Conservation (phyloP, 139 green algal genomes). For the Picochlorum sp. region DNA sequence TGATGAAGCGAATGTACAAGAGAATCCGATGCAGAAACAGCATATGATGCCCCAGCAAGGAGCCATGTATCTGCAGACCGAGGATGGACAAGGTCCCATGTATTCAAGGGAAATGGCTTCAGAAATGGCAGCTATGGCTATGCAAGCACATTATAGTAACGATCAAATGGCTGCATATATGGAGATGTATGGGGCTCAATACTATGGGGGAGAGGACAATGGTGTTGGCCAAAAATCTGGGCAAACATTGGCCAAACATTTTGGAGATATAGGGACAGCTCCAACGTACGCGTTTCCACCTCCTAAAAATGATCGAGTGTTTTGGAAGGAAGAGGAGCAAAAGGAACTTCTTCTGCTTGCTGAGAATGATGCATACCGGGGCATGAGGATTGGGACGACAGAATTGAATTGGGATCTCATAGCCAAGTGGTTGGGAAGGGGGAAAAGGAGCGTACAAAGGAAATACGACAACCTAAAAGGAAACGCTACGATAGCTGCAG, state of each 20-base stretch:
- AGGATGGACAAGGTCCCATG: neutral
- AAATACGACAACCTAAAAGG: constrained; percentile 34
- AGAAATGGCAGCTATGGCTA: neutral
- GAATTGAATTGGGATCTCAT: constrained; percentile 28
- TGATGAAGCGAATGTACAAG: too few species aligned
- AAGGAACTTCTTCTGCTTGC: constrained; percentile 21
- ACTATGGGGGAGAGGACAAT: too few species aligned
- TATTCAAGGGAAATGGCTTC: neutral
- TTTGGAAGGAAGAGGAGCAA: constrained; percentile 25
- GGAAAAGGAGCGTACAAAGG: constrained; percentile 22
- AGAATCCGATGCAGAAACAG: too few species aligned
- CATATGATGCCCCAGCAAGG: neutral
- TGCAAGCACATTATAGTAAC: too few species aligned
- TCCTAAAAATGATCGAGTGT: constrained; percentile 19
- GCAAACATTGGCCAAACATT: too few species aligned
- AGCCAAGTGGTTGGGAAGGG: constrained; percentile 25
- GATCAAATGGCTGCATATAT: too few species aligned
- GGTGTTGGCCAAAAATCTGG: too few species aligned
- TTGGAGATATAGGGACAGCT: too few species aligned
- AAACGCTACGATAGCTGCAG: neutral
- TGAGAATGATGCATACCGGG: constrained; percentile 1
- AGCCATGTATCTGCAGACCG: neutral
- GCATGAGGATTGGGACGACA: constrained; percentile 7
- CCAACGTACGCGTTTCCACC: too few species aligned
- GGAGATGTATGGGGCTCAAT: too few species aligned